Evolutionary conservation across 116 monocot genomes (phyloP), one percentile per base, ranked within the genome.

Genomic region (Phalaenopsis hybrid): DNA sequence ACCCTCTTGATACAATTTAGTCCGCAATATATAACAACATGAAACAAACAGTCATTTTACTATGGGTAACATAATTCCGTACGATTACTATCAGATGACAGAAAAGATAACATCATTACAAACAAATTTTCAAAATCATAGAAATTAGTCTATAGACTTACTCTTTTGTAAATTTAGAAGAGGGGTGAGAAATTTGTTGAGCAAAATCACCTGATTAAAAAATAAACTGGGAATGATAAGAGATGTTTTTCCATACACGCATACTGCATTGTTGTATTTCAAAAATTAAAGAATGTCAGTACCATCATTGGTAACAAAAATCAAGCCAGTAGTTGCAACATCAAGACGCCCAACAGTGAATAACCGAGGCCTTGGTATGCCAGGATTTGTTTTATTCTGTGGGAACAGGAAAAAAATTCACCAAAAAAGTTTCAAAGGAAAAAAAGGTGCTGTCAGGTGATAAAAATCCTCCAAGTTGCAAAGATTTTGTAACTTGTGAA

Each of bases 261-360:
- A 82, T 48, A 81, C 23, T 43, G 48, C 72, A 49, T 43, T 80
- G 46, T 6, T 72, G 18, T 43, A 45, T 75, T 75, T 45, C 45
- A 44, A 2, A 11, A 75, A 25, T 7, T 63, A 76, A 63, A 8
- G 8, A 78, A 63, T 41, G 46, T 2, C 20, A 80, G 80, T 92
- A 98, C 95, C 93, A 84, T 98, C 94, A 89, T 93, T 98, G 44
- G 95, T 94, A 58, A 98, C 88, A 82, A 98, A 87, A 80, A 93
- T 98, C 68, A 98, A 82, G 13, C 92, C 94, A 84, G 88, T 88
- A 79, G 98, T 98, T 72, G 95, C 93, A 88, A 98, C 98, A 87
- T 98, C 98, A 78, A 95, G 93, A 41, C 98, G 93, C 21, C 98
- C 98, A 37, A 95, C 93, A 67, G 93, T 99, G 83, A 93, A 99